Percentiles rank a stretch among this genome's conserved stretches.
Conservation (phyloP, 2,329 filamentous ascomycete species). For the Ceratocystis colombiana region DNA sequence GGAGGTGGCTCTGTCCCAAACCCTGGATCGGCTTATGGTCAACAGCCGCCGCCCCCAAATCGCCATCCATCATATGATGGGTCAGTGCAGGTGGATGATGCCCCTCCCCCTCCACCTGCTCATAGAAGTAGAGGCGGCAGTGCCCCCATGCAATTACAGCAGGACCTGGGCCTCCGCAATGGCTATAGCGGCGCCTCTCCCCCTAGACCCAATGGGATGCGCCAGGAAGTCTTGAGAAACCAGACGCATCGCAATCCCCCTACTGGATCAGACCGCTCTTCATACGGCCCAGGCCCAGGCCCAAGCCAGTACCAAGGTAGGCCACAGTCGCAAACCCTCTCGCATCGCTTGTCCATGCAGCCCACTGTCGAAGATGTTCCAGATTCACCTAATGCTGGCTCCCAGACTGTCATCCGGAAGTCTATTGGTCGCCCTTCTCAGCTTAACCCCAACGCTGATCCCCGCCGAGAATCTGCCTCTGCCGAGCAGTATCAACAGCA, state of each 20-base stretch:
- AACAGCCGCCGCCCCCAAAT: conserved; percentile 28
- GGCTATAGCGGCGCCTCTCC: conserved; percentile 35
- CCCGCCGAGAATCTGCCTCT: conserved; percentile 14
- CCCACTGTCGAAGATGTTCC: conserved; percentile 56
- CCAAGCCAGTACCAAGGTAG: background rate
- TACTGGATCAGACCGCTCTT: conserved; percentile 34
- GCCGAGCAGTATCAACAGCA: conserved; percentile 21
- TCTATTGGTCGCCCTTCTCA: conserved; percentile 18
- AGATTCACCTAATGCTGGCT: conserved; percentile 36
- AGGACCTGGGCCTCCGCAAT: conserved; percentile 20
- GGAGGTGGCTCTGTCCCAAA: background rate
- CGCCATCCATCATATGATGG: conserved; percentile 44
- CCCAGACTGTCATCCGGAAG: conserved; percentile 22
- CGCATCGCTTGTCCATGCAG: conserved; percentile 45
- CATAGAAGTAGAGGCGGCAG: conserved; percentile 36
- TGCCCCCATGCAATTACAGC: background rate
- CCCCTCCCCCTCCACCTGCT: conserved; percentile 46
- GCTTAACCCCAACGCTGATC: background rate
- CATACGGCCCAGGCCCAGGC: background rate
- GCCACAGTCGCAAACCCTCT: conserved; percentile 18
- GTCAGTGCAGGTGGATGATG: conserved; percentile 41
- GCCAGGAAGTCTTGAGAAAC: conserved; percentile 47
- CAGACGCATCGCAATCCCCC: conserved; percentile 47
- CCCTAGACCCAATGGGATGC: conserved; percentile 42
- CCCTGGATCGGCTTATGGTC: conserved; percentile 2